Base-by-base conservation (phyloP, 169 alveolate species). In the Cyclospora cayetanensis region DNA sequence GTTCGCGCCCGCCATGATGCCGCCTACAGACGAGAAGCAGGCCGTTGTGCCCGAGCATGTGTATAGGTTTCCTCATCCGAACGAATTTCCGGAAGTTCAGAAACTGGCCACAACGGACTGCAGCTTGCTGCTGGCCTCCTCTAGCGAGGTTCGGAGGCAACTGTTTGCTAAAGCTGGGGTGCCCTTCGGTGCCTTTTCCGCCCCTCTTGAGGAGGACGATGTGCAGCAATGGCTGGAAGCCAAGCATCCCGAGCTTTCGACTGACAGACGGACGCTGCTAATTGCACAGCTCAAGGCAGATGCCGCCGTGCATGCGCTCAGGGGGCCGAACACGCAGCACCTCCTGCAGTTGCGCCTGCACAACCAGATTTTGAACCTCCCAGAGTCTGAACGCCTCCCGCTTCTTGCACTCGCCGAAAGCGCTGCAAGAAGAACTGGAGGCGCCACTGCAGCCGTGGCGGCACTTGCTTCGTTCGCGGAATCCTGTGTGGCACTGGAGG, bases 221-320 rank as follows among this genome's bases (percentile, higher is more conserved):
- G 89, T 80, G 74, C 89, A 80, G 65, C 37, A 27, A 1, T 80
- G 89, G 89, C 76, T 80, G 55, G 89, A 80, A 39, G 52, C 50
- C n/a, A 50, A 80, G 12, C 72, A 80, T 52, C 74, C 89, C 5
- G 34, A 31, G 53, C 25, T 52, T 43, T 35, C 74, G 25, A 74
- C 37, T 25, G 72, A 53, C 41, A 31, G 68, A 1, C 89, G 89
- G 22, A 80, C 89, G 41, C 42, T 80, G 31, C 89, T 80, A 1
- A 80, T 80, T 22, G 89, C 89, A 2, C 89, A 80, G 27, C 31
- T 80, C 76, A 80, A 80, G 22, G 89, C 89, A 0, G 89, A 80
- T 41, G 89, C 89, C 1, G 89, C 89, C 4, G 74, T 80, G 74
- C 76, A 80, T 50, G 76, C 89, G 37, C 89, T 80, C 22, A 60